Base-by-base conservation (phyloP, 257 asterid genomes). In the Solanum sitiens region DNA sequence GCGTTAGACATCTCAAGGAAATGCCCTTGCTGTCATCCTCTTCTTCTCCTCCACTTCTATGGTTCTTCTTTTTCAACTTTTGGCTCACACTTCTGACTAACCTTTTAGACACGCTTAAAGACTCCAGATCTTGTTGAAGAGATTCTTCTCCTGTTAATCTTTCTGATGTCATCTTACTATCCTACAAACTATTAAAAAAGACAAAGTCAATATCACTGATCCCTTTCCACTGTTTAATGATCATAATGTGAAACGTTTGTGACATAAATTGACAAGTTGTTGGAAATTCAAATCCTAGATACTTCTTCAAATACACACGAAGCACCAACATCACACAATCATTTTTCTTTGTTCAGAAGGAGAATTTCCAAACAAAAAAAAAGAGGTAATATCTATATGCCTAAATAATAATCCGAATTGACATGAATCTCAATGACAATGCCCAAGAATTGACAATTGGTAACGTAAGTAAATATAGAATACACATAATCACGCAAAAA, bases 71-170 rank as follows among this genome's bases (percentile, higher is more conserved):
- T 89, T 92, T 95, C 91, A 95, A 86, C 87, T 91, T 95, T 89
- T 94, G 98, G 95, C 98, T 97, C 91, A 94, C 90, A 84, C 94
- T 96, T 89, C 96, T 90, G 35, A 92, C 96, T 45, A 97, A 92
- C 14, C 94, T 95, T 76, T 93, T 93, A 11, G 98, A 91, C 72
- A 94, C 93, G 14, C 96, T 94, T 90, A 91, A 88, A 65, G 97
- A 89, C 88, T 93, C 96, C 25, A 90, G 35, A 86, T 93, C 96
- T 76, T 87, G 94, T 80, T 90, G 90, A 67, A 89, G 74, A 59
- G 79, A 72, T 65, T 92, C 94, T 88, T 93, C 96, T 85, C 89
- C 94, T 33, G 89, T 73, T 79, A 88, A 86, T 85, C 91, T 90
- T 91, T 88, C 92, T 35, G 93, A 90, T 87, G 88, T 86, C 95